These are phyloP conservation scores for Scenedesmus sp. DNA, from an alignment of 163 green algal species.

Conservation along the genomic window DNA sequence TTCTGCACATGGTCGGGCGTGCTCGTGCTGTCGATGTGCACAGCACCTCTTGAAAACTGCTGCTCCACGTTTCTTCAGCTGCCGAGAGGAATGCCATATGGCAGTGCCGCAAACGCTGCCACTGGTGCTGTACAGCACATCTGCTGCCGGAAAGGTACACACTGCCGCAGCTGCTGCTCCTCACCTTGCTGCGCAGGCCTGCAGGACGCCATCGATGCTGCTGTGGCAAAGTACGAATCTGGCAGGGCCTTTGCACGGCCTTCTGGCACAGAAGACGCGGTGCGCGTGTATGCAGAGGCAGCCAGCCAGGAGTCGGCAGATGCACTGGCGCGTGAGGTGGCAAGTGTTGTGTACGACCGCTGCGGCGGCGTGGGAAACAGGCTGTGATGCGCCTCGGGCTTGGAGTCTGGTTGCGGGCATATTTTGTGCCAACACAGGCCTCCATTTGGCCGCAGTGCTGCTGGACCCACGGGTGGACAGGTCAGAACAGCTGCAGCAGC, in stretches of 20 bases:
- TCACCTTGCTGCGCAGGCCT: conserved; percentile 58
- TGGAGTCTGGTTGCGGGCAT: too few relatives aligned
- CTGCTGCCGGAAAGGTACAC: too few relatives aligned
- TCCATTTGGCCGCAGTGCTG: too few relatives aligned
- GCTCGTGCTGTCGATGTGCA: too few relatives aligned
- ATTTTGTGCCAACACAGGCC: too few relatives aligned
- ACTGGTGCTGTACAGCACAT: too few relatives aligned
- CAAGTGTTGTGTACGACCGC: conserved; percentile 66
- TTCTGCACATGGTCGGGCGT: too few relatives aligned
- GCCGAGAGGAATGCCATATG: too few relatives aligned
- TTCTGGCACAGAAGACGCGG: conserved; percentile 97
- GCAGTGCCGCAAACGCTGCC: background rate
- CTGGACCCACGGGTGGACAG: too few relatives aligned
- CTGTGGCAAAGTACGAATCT: conserved; percentile 63
- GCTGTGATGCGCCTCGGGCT: conserved; percentile 39
- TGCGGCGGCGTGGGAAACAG: conserved; percentile 62
- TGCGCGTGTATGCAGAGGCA: conserved; percentile 98
- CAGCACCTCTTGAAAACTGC: background rate
- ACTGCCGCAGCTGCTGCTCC: background rate
- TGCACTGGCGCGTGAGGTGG: conserved; percentile 77
- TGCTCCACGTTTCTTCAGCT: background rate
- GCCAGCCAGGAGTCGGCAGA: conserved; percentile 79
- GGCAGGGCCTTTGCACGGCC: conserved; percentile 91
- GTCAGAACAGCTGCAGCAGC: conserved; percentile 18
- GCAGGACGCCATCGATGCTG: conserved; percentile 86